Conservation (phyloP, 2,329 filamentous ascomycete genomes). For the Whalleya microplaca region DNA sequence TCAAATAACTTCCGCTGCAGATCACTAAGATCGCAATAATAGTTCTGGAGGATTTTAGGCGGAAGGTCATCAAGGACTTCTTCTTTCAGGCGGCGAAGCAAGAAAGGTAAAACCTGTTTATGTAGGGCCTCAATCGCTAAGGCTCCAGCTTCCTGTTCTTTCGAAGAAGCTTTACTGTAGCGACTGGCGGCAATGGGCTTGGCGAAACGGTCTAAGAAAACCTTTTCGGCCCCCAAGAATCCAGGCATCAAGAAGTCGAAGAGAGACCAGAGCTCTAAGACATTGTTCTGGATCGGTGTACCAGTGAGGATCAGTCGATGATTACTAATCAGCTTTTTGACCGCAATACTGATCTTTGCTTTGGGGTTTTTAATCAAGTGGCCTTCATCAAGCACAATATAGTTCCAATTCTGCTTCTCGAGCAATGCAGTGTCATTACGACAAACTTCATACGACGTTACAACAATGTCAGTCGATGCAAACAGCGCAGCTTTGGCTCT, state of each 20-base stretch:
- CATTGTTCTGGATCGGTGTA: conserved; percentile 97
- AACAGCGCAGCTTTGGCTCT: conserved; percentile 71
- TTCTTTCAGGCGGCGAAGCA: conserved; percentile 94
- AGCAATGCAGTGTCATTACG: conserved; percentile 92
- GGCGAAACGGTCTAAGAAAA: conserved; percentile 93
- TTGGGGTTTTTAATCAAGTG: conserved; percentile 99
- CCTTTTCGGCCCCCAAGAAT: conserved; percentile 90
- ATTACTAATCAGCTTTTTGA: conserved; percentile 88
- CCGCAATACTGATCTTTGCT: conserved; percentile 91
- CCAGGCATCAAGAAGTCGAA: conserved; percentile 99
- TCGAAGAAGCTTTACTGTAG: conserved; percentile 95
- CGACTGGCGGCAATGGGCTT: conserved; percentile 94
- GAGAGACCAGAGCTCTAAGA: conserved; percentile 93
- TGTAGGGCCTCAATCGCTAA: conserved; percentile 97
- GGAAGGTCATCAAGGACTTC: conserved; percentile 95
- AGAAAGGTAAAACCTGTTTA: conserved; percentile 96
- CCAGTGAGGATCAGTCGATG: conserved; percentile 95
- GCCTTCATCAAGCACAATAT: conserved; percentile 94
- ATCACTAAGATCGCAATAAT: conserved; percentile 97
- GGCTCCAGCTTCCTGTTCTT: conserved; percentile 96
- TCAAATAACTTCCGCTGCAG: conserved; percentile 94
- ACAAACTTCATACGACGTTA: conserved; percentile 98
- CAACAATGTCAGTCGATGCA: conserved; percentile 83
- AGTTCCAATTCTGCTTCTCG: conserved; percentile 88
- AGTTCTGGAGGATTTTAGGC: conserved; percentile 98